Conservation (phyloP, 169 alveolate species). For the Plasmodium inui region DNA sequence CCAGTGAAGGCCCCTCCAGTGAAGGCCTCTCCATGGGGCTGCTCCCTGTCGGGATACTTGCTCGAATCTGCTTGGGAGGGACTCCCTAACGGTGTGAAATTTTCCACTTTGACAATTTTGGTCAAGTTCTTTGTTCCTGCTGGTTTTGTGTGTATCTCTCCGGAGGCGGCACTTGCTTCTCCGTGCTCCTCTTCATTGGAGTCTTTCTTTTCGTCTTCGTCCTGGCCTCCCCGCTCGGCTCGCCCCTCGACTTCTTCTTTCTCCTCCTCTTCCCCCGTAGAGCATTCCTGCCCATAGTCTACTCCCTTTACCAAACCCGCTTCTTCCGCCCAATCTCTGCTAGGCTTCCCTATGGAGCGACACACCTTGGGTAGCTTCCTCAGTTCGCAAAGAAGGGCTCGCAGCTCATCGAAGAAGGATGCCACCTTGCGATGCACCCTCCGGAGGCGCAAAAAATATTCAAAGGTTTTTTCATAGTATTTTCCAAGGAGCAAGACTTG, state of each 20-base stretch:
- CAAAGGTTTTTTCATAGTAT: not conserved
- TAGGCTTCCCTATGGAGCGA: not conserved
- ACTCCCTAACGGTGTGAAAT: not conserved
- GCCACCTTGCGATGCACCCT: not conserved
- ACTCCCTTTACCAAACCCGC: not conserved
- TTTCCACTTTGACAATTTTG: not conserved
- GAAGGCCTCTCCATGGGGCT: not conserved
- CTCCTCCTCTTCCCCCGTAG: not conserved
- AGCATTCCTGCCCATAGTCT: not conserved
- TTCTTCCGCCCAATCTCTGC: not conserved
- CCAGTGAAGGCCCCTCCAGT: not conserved
- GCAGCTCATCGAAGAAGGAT: not conserved
- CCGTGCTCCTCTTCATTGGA: not conserved
- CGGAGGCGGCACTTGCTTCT: not conserved
- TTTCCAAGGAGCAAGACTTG: not conserved
- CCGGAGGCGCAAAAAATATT: conserved; percentile 11
- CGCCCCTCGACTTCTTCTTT: not conserved
- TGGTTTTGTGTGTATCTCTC: not conserved
- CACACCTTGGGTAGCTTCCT: not conserved
- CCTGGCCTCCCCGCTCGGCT: not conserved
- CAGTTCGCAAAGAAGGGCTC: not conserved
- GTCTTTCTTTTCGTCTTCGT: not conserved
- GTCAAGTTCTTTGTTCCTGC: not conserved
- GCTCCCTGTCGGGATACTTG: not conserved
- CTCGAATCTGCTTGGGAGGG: not conserved